Evolutionary conservation across 2,329 filamentous ascomycete species (phyloP), one percentile per base, ranked within the genome.

Genomic region (Paraphaeosphaeria sporulosa): DNA sequence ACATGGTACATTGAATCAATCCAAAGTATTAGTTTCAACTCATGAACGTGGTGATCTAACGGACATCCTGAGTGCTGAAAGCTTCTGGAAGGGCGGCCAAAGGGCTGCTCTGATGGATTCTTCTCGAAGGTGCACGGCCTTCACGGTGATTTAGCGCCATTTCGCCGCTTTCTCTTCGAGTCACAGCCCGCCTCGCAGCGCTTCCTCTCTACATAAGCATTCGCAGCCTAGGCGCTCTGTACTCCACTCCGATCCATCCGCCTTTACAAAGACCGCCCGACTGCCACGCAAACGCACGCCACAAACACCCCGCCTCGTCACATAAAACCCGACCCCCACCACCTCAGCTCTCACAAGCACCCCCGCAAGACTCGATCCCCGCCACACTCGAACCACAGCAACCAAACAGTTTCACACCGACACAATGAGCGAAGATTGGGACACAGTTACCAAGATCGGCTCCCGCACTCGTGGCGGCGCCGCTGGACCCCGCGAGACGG

Each of bases 361-460:
- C 58, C 63, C 48, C 55, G 53, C 64, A 60, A 63, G 56, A 57
- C 55, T 56, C 56, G 64, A 38, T 46, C 25, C 57, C 50, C 50
- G 55, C 54, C 61, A 51, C 58, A 60, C 30, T 8, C 44, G 10
- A n/a, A 13, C 43, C 13, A 27, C 57, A 51, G 49, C 58, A 47
- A 47, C 17, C 62, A 60, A 60, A 52, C 15, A 56, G 60, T 58
- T 49, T 61, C 55, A 32, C 49, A 62, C 55, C 47, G 48, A 21
- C 70, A 80, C 70, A 70, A 86, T 87, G 89, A 89, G 90, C 86
- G 84, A 87, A 76, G 93, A 96, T 75, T 98, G 94, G 94, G 91
- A 97, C 73, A 80, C 83, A 70, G 88, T 91, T 71, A 96, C 93
- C 82, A 96, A 95, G 86, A 98, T 99, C 77, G 95, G 95, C 76